Evolutionary conservation across 2,329 filamentous ascomycete species (phyloP), one percentile per base, ranked within the genome.

Genomic region (Diaporthe batatas): DNA sequence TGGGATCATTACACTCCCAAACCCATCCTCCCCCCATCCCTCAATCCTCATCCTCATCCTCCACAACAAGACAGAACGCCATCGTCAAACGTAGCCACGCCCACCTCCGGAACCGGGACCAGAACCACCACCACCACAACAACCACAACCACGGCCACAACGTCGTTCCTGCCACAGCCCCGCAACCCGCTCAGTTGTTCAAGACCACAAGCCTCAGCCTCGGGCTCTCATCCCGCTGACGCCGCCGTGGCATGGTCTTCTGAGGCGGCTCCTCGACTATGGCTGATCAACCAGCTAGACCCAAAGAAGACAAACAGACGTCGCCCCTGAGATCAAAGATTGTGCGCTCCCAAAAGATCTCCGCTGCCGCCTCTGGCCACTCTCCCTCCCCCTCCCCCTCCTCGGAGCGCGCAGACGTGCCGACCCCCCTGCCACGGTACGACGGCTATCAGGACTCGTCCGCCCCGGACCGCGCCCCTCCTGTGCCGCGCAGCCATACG

Each of bases 401-500:
- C 23, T 49, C 68, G 32, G 68, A 70, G 29, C 68, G 55, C 36
- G 57, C 68, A 51, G 68, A 70, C 32, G 57, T 59, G 18, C 47
- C 68, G n/a, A 53, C 55, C 29, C 68, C 68, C 39, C 47, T 62
- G 42, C 42, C 57, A 51, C 51, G 47, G 29, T 53, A 81, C 71
- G 77, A 80, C 68, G 74, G 78, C 57, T 79, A 80, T n/a, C 76
- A 76, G 70, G 76, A 78, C 58, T 74, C 73, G 68, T 81, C 83
- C 72, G 78, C 79, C 72, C 81, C 76, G 72, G 82, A 83, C 74
- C 81, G 79, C 71, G 77, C 78, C 23, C 78, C 79, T 70, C 81
- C 85, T 62, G 79, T 88, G 57, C 83, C 85, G 36, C 86, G 90
- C 76, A 91, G 86, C 78, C 90, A 91, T 79, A 91, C 90, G 1